Conservation (phyloP, 2,329 filamentous ascomycete genomes). For the Stachybotrys elegans region DNA sequence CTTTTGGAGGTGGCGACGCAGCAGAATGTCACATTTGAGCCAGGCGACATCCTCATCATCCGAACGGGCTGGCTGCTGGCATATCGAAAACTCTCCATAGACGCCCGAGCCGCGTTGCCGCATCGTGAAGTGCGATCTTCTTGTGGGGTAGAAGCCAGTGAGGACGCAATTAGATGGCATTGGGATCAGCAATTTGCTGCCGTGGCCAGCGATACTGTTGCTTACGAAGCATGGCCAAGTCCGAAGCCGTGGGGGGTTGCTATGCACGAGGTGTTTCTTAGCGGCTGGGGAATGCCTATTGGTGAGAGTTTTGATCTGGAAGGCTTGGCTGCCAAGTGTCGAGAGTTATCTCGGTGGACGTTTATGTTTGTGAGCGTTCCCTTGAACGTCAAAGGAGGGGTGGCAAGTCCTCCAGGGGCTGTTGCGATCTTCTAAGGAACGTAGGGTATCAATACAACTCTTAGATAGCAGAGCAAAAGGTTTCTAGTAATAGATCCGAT, state of each 20-base stretch:
- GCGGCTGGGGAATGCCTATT: constrained; percentile 39
- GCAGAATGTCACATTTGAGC: constrained; percentile 35
- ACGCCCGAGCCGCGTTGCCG: constrained; percentile 30
- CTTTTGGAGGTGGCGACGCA: constrained; percentile 38
- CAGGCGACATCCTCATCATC: constrained; percentile 53
- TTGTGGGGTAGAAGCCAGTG: constrained; percentile 41
- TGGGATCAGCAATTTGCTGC: constrained; percentile 52
- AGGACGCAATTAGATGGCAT: constrained; percentile 48
- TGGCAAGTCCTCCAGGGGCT: constrained; percentile 39
- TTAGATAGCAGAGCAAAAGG: too few relatives aligned
- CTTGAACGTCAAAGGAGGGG: constrained; percentile 39
- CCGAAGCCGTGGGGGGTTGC: constrained; percentile 23
- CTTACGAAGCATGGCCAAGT: constrained; percentile 45
- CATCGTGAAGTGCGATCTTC: constrained; percentile 21
- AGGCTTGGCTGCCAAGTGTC: constrained; percentile 40
- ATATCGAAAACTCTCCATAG: constrained; percentile 30
- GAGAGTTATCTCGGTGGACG: constrained; percentile 38
- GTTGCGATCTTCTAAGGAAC: constrained; percentile 33
- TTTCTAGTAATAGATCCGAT: too few relatives aligned
- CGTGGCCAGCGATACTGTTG: constrained; percentile 49
- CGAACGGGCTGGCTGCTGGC: constrained; percentile 45
- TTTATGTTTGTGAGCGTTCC: constrained; percentile 44
- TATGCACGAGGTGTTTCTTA: constrained; percentile 39
- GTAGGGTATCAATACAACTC: too few relatives aligned
- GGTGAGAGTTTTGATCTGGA: constrained; percentile 27